These are phyloP conservation scores for Apiotrichum domesticum DNA, from an alignment of 1,284 basidiomycete species.

Conservation along the genomic window DNA sequence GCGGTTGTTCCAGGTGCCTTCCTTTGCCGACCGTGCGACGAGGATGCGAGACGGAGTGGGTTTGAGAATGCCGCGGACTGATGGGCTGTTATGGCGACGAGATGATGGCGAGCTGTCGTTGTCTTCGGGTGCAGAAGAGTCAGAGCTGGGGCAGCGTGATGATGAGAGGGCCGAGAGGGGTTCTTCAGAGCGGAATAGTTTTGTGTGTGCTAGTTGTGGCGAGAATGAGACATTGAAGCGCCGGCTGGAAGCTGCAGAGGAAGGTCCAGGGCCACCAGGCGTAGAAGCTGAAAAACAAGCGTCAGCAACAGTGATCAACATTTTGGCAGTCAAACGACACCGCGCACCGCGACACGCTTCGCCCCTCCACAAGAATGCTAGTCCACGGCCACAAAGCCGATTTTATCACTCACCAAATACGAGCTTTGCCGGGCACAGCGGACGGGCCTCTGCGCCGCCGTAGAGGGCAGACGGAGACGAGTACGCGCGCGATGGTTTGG, in stretches of 20 bases:
- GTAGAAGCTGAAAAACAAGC: too few species aligned
- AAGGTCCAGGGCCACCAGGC: neutral
- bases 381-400: too few species aligned
- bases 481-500: neutral
- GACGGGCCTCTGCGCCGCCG: neutral
- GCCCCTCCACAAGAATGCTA: too few species aligned
- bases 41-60: constrained; percentile 27
- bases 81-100: neutral
- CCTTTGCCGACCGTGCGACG: constrained; percentile 35
- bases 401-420: neutral
- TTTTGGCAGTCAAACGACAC: too few species aligned
- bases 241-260: neutral
- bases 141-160: too few species aligned
- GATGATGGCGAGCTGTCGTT: constrained; percentile 1
- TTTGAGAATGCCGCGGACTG: constrained; percentile 33
- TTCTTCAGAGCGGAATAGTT: constrained; percentile 32
- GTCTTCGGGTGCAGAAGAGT: too few species aligned
- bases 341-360: too few species aligned
- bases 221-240: constrained; percentile 32
- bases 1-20: constrained; percentile 43
- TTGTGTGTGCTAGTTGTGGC: constrained; percentile 26
- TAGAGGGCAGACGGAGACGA: neutral
- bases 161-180: constrained; percentile 1
- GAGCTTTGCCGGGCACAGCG: constrained; percentile 5
- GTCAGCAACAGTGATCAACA: too few species aligned